A percentile compares a stretch with the other conserved stretches of the same genome.
Conservation (phyloP, 140 eudicot species). For the Stevia rebaudiana region DNA sequence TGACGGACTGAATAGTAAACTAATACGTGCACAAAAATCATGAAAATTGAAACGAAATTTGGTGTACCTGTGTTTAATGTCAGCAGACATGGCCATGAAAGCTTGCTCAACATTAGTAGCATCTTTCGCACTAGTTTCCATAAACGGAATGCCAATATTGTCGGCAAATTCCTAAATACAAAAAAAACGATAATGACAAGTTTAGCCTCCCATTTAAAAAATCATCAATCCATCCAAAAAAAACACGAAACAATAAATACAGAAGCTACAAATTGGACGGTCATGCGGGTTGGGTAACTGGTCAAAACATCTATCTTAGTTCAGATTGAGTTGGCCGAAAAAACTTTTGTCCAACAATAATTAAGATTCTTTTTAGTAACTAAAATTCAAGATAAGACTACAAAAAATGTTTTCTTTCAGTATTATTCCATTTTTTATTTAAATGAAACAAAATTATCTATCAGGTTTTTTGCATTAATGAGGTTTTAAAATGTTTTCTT, state of each 20-base stretch:
- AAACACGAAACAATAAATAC: background rate
- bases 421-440: background rate
- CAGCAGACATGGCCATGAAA: constrained; percentile 91
- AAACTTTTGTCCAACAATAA: background rate
- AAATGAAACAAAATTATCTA: background rate
- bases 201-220: constrained; percentile 9
- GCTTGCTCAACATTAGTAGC: constrained; percentile 85
- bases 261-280: background rate
- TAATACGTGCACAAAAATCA: background rate
- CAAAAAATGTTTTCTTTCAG: background rate
- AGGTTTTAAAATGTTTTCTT: background rate
- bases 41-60: background rate
- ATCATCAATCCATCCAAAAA: background rate
- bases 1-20: background rate
- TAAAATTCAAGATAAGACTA: background rate
- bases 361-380: background rate
- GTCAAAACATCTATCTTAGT: background rate
- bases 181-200: constrained; percentile 1
- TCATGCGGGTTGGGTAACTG: background rate
- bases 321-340: background rate
- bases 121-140: constrained; percentile 79
- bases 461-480: background rate
- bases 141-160: constrained; percentile 64
- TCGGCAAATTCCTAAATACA: constrained; percentile 74
- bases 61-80: constrained; percentile 61